Percentiles rank a stretch among this genome's conserved stretches.
These are phyloP conservation scores for Cicer bijugum DNA, from an alignment of 306 rosid genomes.

Conservation along the genomic window DNA sequence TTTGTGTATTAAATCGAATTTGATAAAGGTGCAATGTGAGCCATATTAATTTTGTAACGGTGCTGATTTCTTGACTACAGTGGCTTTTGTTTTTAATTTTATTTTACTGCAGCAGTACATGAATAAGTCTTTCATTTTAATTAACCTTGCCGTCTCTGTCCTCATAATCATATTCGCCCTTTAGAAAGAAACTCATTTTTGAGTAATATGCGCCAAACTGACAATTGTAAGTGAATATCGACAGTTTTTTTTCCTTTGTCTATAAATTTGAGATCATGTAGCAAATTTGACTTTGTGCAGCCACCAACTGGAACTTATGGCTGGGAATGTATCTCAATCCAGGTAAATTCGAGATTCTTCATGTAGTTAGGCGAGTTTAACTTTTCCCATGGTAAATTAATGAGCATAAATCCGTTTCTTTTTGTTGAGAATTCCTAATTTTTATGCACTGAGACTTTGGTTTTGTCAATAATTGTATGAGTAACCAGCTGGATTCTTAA, in stretches of 20 bases:
- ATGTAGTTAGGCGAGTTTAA: slow-evolving; percentile 24
- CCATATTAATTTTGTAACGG: not conserved
- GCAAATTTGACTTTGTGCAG: slow-evolving; percentile 28
- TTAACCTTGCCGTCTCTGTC: slow-evolving; percentile 6
- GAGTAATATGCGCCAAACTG: slow-evolving; percentile 17
- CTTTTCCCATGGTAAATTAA: not conserved
- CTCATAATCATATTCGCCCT: slow-evolving; percentile 4
- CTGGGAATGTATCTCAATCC: not conserved
- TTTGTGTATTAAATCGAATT: not conserved
- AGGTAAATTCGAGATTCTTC: slow-evolving; percentile 13
- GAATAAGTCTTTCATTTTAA: slow-evolving; percentile 23
- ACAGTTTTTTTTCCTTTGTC: not conserved
- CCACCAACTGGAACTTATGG: slow-evolving; percentile 14
- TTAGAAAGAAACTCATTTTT: slow-evolving; percentile 11
- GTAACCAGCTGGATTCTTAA: slow-evolving; percentile 4
- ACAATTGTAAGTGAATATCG: not conserved
- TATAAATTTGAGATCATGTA: slow-evolving; percentile 11
- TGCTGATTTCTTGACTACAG: not conserved
- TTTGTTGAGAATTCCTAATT: slow-evolving; percentile 24
- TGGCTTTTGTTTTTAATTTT: not conserved
- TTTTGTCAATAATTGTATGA: slow-evolving; percentile 8
- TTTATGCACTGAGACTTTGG: not conserved
- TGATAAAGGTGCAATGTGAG: not conserved
- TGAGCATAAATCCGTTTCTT: slow-evolving; percentile 7
- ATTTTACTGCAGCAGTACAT: not conserved